These are phyloP conservation scores for Thielaviopsis punctulata DNA, from an alignment of 2,329 filamentous ascomycete genomes.

Conservation along the genomic window DNA sequence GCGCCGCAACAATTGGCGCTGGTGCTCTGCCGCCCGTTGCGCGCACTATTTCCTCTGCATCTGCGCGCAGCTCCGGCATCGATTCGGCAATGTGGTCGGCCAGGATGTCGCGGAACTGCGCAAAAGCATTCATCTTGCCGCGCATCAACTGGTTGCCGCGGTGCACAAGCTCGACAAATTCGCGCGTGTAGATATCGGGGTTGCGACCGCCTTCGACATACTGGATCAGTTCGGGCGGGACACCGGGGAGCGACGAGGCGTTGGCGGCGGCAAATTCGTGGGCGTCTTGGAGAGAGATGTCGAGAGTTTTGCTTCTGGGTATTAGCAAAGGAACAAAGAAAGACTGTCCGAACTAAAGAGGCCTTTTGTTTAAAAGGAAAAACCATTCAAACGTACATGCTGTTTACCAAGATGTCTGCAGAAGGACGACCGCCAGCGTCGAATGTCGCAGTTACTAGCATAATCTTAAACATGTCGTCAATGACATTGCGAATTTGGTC, in stretches of 20 bases:
- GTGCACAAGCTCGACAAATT: constrained; percentile 53
- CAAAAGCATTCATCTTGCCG: constrained; percentile 47
- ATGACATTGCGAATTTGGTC: constrained; percentile 44
- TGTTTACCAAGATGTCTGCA: constrained; percentile 36
- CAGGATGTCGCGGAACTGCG: constrained; percentile 41
- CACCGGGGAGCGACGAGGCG: constrained; percentile 26
- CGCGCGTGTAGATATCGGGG: constrained; percentile 57
- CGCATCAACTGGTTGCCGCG: constrained; percentile 49
- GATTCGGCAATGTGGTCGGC: constrained; percentile 39
- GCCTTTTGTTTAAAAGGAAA: no score
- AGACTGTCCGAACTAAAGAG: background rate
- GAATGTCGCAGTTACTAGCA: constrained; percentile 46
- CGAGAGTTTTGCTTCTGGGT: constrained; percentile 23
- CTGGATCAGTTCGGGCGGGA: constrained; percentile 45
- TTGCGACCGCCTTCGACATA: constrained; percentile 58
- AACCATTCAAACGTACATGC: constrained; percentile 34
- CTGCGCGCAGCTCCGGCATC: constrained; percentile 40
- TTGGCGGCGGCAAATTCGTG: constrained; percentile 25
- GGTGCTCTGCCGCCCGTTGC: constrained; percentile 22
- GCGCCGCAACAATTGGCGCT: background rate
- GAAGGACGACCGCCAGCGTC: constrained; percentile 34
- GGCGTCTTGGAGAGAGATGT: constrained; percentile 22
- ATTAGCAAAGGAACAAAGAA: background rate
- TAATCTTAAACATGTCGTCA: constrained; percentile 45
- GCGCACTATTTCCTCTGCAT: constrained; percentile 33